phyloP scores from a whole-genome alignment of 768 basidiomycete genomes.

The Boletus sp. region DNA sequence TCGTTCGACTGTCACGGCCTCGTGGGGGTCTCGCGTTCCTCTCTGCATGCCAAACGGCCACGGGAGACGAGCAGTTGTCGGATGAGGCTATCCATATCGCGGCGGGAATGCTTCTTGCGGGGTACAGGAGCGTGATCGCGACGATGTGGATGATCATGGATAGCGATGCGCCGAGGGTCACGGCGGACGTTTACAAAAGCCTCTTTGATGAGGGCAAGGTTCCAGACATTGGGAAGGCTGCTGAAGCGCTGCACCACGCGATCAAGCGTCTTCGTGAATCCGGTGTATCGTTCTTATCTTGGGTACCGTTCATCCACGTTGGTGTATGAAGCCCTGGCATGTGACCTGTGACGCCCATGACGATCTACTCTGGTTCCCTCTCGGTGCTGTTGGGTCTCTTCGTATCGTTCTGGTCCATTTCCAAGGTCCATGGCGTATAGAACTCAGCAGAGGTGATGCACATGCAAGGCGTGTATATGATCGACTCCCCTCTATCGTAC shows the following conservation, averaged over 20 bases:
- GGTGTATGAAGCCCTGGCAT: neutral
- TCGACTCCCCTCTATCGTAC: neutral
- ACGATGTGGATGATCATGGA: conserved; percentile 3
- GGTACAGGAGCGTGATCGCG: neutral
- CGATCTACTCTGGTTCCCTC: neutral
- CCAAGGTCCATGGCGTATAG: neutral
- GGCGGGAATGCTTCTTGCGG: conserved; percentile 1
- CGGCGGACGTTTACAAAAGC: neutral
- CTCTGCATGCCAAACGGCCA: neutral
- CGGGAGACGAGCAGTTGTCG: neutral
- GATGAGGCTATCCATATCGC: neutral
- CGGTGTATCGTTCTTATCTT: neutral
- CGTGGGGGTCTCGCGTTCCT: conserved; percentile 29
- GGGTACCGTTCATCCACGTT: neutral
- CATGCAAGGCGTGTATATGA: neutral
- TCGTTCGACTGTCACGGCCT: neutral
- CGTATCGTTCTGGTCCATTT: too few species aligned
- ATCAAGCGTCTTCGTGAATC: neutral
- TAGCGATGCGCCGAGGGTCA: neutral
- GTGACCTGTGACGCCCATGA: neutral
- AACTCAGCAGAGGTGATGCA: neutral
- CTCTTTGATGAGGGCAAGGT: neutral
- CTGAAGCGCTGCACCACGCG: neutral
- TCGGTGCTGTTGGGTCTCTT: neutral
- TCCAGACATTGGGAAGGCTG: neutral